Evolutionary conservation across 129 eudicot species (phyloP).

Genomic region (Arctium minus): DNA sequence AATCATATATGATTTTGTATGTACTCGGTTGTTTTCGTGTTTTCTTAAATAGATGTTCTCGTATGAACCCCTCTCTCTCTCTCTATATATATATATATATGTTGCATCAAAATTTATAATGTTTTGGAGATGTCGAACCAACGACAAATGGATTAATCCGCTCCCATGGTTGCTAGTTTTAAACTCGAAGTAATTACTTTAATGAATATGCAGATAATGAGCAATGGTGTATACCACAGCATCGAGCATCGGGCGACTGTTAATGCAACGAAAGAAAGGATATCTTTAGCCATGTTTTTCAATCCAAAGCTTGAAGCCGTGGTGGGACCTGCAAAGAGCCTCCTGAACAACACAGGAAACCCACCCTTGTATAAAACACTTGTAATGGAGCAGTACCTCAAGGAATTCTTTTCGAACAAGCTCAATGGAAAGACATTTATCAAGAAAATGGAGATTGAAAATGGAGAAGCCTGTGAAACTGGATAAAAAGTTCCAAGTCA

Average conservation of each 20-base stretch:
- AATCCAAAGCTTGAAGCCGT: slow-evolving; percentile 11
- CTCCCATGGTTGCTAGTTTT: neutral
- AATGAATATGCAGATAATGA: slow-evolving; percentile 21
- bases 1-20: no score
- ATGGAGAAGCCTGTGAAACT: neutral
- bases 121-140: neutral
- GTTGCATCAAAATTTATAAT: no score
- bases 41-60: no score
- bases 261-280: slow-evolving; percentile 1
- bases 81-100: no score
- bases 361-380: neutral
- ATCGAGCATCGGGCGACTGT: slow-evolving; percentile 34
- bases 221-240: slow-evolving; percentile 40
- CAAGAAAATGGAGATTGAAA: neutral
- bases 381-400: neutral
- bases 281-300: slow-evolving; percentile 25
- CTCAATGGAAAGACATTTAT: slow-evolving; percentile 6
- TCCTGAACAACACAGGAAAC: neutral
- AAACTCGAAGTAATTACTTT: neutral
- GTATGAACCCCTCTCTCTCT: no score
- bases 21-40: no score
- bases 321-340: slow-evolving; percentile 8
- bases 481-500: neutral
- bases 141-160: neutral
- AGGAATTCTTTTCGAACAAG: neutral